Evolutionary conservation across 2,329 filamentous ascomycete species (phyloP).

Genomic region (Ilyonectria destructans): DNA sequence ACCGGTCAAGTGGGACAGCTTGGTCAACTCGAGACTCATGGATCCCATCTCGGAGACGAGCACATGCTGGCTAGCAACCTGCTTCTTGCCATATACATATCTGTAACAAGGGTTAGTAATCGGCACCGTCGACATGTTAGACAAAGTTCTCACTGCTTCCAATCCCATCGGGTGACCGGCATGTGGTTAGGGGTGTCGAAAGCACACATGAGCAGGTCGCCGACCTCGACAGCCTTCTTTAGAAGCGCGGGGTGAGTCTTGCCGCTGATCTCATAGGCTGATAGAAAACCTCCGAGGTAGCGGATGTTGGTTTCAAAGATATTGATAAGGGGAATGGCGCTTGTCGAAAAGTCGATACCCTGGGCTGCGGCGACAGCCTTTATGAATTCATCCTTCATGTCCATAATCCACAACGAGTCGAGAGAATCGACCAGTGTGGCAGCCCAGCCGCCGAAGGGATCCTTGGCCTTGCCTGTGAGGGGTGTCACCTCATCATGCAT

Average conservation of each 20-base stretch:
- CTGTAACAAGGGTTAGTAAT: constrained; percentile 37
- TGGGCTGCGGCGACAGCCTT: constrained; percentile 72
- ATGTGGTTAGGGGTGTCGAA: constrained; percentile 79
- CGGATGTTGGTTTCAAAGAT: constrained; percentile 80
- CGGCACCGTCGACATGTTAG: not conserved
- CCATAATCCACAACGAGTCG: constrained; percentile 81
- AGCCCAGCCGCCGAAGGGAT: constrained; percentile 77
- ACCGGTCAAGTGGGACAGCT: constrained; percentile 75
- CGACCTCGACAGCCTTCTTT: constrained; percentile 74
- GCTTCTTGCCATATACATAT: constrained; percentile 45
- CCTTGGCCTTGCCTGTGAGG: constrained; percentile 64
- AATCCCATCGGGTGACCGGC: constrained; percentile 59
- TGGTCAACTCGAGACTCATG: constrained; percentile 74
- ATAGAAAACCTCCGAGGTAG: constrained; percentile 77
- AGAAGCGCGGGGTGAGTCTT: constrained; percentile 65
- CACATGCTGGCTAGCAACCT: constrained; percentile 42
- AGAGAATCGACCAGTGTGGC: constrained; percentile 76
- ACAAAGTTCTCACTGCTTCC: constrained; percentile 45
- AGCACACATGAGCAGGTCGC: constrained; percentile 73
- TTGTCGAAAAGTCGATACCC: constrained; percentile 72
- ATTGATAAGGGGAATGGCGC: constrained; percentile 65
- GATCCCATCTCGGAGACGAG: constrained; percentile 62
- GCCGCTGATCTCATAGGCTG: constrained; percentile 76
- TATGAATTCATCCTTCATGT: constrained; percentile 74
- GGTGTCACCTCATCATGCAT: constrained; percentile 75